These are phyloP conservation scores for Gonapodya sp. DNA, from an alignment of 192 early-diverging fungal species.

Conservation along the genomic window DNA sequence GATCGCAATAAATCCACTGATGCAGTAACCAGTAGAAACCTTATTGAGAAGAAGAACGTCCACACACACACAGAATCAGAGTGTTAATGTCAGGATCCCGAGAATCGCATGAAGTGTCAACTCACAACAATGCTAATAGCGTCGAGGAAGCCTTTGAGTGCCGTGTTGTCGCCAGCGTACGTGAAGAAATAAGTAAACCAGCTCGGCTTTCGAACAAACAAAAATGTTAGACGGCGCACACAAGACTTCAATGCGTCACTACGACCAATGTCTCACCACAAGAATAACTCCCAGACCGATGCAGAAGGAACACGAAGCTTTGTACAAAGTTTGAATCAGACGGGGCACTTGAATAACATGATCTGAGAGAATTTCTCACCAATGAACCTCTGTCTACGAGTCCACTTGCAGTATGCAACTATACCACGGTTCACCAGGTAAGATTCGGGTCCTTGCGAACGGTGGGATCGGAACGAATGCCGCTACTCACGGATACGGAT, in stretches of 20 bases:
- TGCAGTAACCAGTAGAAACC: neutral
- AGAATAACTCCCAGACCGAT: constrained; percentile 37
- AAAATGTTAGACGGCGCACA: neutral
- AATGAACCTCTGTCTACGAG: constrained; percentile 43
- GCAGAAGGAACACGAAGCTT: constrained; percentile 26
- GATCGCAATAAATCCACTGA: neutral
- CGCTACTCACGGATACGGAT: constrained; percentile 31
- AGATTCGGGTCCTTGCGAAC: too few relatives aligned
- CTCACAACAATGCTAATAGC: constrained; percentile 34
- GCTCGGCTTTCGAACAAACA: constrained; percentile 15
- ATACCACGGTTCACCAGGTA: too few relatives aligned
- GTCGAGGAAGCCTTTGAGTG: constrained; percentile 30
- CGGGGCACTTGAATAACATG: too few relatives aligned
- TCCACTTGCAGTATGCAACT: constrained; percentile 38
- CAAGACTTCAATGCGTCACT: neutral
- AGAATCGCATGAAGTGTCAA: neutral
- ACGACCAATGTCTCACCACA: constrained; percentile 15
- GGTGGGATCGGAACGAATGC: too few relatives aligned
- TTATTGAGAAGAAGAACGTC: neutral
- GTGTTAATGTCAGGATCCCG: neutral
- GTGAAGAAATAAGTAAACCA: constrained; percentile 40
- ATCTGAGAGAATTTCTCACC: too few relatives aligned
- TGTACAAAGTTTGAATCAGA: too few relatives aligned
- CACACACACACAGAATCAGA: neutral
- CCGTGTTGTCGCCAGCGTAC: constrained; percentile 26